These are phyloP conservation scores for Ogataea ramenticola DNA, from an alignment of 805 yeast species.

Conservation along the genomic window DNA sequence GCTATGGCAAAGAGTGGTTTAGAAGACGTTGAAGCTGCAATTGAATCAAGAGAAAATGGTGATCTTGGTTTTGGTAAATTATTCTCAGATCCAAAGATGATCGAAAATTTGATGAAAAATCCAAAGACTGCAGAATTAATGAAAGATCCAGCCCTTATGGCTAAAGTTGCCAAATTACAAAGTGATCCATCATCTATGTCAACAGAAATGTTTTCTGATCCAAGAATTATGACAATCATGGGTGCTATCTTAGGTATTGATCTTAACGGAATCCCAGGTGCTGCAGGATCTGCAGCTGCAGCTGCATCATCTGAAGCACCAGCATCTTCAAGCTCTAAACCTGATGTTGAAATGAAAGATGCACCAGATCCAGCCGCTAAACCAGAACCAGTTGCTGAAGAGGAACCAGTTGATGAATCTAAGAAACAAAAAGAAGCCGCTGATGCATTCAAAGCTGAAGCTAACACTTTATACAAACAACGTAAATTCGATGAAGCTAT, in stretches of 20 bases:
- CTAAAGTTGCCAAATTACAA: slow-evolving; percentile 54
- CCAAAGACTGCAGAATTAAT: slow-evolving; percentile 84
- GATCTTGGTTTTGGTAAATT: slow-evolving; percentile 73
- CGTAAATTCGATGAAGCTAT: slow-evolving; percentile 92
- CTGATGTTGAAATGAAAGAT: slow-evolving; percentile 31
- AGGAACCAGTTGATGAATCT: slow-evolving; percentile 5
- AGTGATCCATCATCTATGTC: slow-evolving; percentile 71
- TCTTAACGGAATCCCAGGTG: slow-evolving; percentile 32
- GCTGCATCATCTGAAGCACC: slow-evolving; percentile 17
- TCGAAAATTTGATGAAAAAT: slow-evolving; percentile 66
- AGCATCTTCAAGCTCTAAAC: slow-evolving; percentile 4
- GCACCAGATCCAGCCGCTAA: slow-evolving; percentile 27
- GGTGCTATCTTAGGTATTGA: slow-evolving; percentile 82
- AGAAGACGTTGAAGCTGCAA: slow-evolving; percentile 57
- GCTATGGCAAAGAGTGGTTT: slow-evolving; percentile 85
- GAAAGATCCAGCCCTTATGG: slow-evolving; percentile 81
- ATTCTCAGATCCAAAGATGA: slow-evolving; percentile 73
- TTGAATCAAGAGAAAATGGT: slow-evolving; percentile 30
- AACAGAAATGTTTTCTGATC: slow-evolving; percentile 67
- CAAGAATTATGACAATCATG: slow-evolving; percentile 82
- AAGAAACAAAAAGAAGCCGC: slow-evolving; percentile 43
- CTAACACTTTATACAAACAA: slow-evolving; percentile 79
- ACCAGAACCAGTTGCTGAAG: slow-evolving; percentile 1
- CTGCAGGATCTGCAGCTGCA: slow-evolving; percentile 11
- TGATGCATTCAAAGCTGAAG: slow-evolving; percentile 70